phyloP scores from a whole-genome alignment of 2,329 filamentous ascomycete genomes.

The Trichophyton verrucosum region DNA sequence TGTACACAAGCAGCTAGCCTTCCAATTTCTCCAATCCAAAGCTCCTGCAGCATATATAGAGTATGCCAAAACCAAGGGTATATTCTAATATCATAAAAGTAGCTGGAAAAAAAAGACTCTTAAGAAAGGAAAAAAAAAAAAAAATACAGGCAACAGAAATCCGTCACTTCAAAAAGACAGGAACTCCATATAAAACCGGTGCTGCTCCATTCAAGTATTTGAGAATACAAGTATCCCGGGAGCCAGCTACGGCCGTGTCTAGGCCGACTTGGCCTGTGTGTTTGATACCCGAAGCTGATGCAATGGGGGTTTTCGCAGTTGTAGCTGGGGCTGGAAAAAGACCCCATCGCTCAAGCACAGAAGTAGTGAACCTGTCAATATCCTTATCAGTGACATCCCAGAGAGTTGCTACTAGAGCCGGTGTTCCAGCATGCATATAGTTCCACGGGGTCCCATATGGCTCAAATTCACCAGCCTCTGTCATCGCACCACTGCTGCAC shows the following conservation, averaged over 20 bases:
- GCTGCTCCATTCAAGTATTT: conserved; percentile 87
- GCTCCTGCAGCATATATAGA: neutral
- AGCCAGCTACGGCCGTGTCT: conserved; percentile 67
- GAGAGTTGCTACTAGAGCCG: conserved; percentile 78
- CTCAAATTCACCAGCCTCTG: conserved; percentile 75
- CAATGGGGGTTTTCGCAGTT: neutral
- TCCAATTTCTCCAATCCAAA: neutral
- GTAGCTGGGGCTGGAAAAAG: conserved; percentile 36
- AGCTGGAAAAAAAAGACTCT: neutral
- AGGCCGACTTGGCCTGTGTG: neutral
- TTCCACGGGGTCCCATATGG: conserved; percentile 81
- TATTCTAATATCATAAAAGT: neutral
- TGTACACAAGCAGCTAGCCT: neutral
- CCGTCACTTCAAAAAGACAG: conserved; percentile 55
- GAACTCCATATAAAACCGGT: conserved; percentile 88
- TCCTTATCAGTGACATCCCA: conserved; percentile 99
- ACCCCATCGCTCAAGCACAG: conserved; percentile 76
- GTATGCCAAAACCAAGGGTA: neutral
- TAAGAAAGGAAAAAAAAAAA: neutral
- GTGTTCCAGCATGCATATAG: conserved; percentile 78
- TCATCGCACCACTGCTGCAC: conserved; percentile 73
- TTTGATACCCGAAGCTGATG: neutral
- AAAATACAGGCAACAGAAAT: neutral
- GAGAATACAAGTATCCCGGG: conserved; percentile 69
- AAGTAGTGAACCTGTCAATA: conserved; percentile 80